Percentiles rank a stretch among this genome's conserved stretches.
Evolutionary conservation across 2,329 filamentous ascomycete species (phyloP).

Genomic region (Colletotrichum lentis): DNA sequence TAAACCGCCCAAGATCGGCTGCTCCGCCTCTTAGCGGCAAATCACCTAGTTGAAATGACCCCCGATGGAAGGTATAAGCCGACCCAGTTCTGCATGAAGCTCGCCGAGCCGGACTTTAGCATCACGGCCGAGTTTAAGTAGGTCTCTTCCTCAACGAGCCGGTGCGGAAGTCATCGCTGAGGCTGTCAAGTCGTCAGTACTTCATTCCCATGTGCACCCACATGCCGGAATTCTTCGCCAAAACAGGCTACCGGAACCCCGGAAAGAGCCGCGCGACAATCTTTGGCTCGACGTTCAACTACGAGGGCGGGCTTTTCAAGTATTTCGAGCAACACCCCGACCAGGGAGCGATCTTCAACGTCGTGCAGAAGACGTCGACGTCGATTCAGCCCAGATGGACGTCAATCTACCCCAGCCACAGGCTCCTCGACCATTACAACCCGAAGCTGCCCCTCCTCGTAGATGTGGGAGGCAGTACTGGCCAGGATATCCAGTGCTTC

Average conservation of each 20-base stretch:
- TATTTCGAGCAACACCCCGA: background rate
- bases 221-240: constrained; percentile 7
- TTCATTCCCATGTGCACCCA: background rate
- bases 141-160: background rate
- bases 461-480: constrained; percentile 17
- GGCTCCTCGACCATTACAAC: background rate
- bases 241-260: constrained; percentile 7
- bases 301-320: constrained; percentile 3
- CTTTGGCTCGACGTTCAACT: constrained; percentile 5
- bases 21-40: constrained; percentile 11
- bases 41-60: constrained; percentile 3
- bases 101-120: background rate
- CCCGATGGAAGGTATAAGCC: background rate
- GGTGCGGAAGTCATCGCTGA: too few relatives aligned
- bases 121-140: constrained; percentile 4
- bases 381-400: constrained; percentile 12
- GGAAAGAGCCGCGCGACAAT: background rate
- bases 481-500: constrained; percentile 19
- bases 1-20: background rate
- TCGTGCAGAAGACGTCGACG: constrained; percentile 2
- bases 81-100: background rate
- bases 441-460: constrained; percentile 15
- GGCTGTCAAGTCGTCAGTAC: background rate
- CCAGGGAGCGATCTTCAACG: constrained; percentile 7
- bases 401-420: constrained; percentile 7